These are phyloP conservation scores for Arachis hypogaea DNA, from an alignment of 306 rosid genomes.

Conservation along the genomic window DNA sequence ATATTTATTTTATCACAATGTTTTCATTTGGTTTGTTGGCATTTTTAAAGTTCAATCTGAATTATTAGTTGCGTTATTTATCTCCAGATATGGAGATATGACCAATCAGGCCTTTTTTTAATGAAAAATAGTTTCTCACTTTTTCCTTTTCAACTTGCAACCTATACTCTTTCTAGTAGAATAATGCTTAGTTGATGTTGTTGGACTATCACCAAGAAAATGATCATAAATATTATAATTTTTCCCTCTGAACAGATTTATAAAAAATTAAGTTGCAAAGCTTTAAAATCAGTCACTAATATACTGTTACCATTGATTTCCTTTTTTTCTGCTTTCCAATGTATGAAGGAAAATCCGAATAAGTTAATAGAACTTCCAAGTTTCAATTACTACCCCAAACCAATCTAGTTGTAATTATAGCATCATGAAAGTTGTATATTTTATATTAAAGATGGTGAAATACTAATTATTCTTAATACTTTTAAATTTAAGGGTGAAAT, in stretches of 20 bases:
- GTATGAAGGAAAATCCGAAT: conserved; percentile 4
- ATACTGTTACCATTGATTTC: conserved; percentile 5
- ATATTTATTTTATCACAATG: conserved; percentile 8
- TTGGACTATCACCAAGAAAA: neutral
- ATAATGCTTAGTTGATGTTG: neutral
- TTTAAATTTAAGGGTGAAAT: conserved; percentile 72
- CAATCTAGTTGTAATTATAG: conserved; percentile 8
- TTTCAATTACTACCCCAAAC: neutral
- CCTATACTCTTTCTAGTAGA: neutral
- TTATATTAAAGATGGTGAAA: conserved; percentile 12
- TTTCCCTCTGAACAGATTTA: neutral
- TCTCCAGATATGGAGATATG: neutral
- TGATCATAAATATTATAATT: neutral
- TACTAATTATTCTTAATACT: conserved; percentile 29
- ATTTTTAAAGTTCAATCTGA: conserved; percentile 19
- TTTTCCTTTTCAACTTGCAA: conserved; percentile 13
- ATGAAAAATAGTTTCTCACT: neutral
- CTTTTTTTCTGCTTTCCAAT: neutral
- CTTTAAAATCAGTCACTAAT: conserved; percentile 2
- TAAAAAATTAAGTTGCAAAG: neutral
- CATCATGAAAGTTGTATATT: conserved; percentile 17
- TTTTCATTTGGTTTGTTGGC: conserved; percentile 14
- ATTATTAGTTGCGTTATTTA: conserved; percentile 9
- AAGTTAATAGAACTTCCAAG: neutral
- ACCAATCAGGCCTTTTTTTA: neutral